Percentiles rank a stretch among this genome's conserved stretches.
These are phyloP conservation scores for Agrocybe chaxingu DNA, from an alignment of 768 basidiomycete genomes.

Conservation along the genomic window DNA sequence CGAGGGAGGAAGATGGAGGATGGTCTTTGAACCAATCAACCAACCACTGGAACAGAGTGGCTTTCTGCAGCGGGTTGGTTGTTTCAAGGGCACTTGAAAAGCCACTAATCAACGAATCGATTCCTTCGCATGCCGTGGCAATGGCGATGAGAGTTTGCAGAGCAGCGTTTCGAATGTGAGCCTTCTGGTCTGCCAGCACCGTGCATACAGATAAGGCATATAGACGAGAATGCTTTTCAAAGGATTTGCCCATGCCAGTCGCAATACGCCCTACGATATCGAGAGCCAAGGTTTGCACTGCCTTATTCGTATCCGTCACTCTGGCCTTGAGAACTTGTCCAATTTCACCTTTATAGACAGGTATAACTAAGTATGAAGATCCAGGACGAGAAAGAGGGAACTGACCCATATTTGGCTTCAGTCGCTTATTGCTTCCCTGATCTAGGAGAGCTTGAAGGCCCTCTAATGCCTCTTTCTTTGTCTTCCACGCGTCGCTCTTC, in stretches of 20 bases:
- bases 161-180: constrained; percentile 76
- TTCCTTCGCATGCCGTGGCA: constrained; percentile 75
- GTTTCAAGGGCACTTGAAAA: constrained; percentile 81
- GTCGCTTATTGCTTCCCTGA: constrained; percentile 86
- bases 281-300: constrained; percentile 86
- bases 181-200: constrained; percentile 91
- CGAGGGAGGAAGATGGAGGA: constrained; percentile 49
- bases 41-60: constrained; percentile 76
- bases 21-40: constrained; percentile 75
- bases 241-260: constrained; percentile 91
- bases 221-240: constrained; percentile 84
- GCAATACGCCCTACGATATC: constrained; percentile 90
- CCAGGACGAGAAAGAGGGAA: constrained; percentile 1
- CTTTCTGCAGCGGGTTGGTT: constrained; percentile 83
- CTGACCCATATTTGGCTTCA: constrained; percentile 87
- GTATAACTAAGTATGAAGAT: constrained; percentile 1
- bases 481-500: constrained; percentile 96
- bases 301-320: constrained; percentile 89
- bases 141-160: constrained; percentile 79
- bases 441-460: constrained; percentile 79
- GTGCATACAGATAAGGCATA: constrained; percentile 76
- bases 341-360: constrained; percentile 69
- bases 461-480: constrained; percentile 93
- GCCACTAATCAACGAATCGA: constrained; percentile 80
- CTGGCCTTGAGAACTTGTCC: constrained; percentile 84